These are phyloP conservation scores for Dryas drummondii DNA, from an alignment of 306 rosid genomes.

Conservation along the genomic window DNA sequence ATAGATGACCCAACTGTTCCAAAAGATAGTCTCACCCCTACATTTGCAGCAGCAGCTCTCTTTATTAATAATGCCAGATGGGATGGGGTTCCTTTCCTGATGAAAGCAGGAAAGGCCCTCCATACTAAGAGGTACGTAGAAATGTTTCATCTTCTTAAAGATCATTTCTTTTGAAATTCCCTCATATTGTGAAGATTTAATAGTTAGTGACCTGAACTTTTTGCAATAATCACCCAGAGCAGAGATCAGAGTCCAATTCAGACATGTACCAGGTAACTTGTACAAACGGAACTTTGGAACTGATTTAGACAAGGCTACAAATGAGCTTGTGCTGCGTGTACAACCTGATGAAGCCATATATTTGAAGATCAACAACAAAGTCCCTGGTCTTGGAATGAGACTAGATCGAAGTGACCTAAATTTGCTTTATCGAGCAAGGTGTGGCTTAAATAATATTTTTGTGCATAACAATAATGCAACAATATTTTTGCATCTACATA, in stretches of 20 bases:
- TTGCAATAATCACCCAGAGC: constrained; percentile 54
- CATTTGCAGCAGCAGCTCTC: constrained; percentile 96
- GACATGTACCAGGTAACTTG: constrained; percentile 96
- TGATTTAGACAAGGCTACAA: constrained; percentile 85
- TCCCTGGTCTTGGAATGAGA: constrained; percentile 98
- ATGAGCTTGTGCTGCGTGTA: constrained; percentile 96
- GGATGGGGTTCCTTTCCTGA: constrained; percentile 98
- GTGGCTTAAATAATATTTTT: constrained; percentile 6
- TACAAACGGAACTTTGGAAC: constrained; percentile 86
- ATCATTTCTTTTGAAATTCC: constrained; percentile 5
- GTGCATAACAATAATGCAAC: background rate
- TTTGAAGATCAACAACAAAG: constrained; percentile 94
- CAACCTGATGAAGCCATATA: constrained; percentile 96
- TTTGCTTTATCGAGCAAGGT: constrained; percentile 87
- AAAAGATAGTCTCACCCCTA: constrained; percentile 80
- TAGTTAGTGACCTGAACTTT: constrained; percentile 20
- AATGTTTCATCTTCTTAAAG: constrained; percentile 8
- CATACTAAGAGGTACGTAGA: constrained; percentile 66
- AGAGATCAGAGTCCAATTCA: constrained; percentile 96
- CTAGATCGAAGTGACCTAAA: constrained; percentile 88
- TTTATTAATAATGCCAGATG: constrained; percentile 91
- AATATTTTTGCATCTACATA: background rate
- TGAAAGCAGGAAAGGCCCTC: constrained; percentile 99
- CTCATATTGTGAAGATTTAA: constrained; percentile 15
- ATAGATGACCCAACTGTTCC: constrained; percentile 82